Evolutionary conservation across 1,284 basidiomycete species (phyloP).

Genomic region (Sanghuangporus sanghuang): DNA sequence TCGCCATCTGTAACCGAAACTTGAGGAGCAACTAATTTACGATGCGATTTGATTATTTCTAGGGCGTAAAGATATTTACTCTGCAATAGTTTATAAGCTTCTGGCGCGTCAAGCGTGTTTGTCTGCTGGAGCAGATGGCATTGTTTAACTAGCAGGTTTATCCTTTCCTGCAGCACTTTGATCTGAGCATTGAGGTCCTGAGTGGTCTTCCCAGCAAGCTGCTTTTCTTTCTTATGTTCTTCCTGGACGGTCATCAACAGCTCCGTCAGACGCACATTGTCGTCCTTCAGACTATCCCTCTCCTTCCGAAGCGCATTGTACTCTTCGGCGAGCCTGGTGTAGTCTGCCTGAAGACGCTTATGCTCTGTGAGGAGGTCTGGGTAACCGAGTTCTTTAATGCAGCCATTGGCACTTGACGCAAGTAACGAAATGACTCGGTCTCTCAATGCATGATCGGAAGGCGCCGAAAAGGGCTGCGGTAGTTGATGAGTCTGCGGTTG

Average conservation of each 20-base stretch:
- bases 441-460: not conserved
- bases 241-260: not conserved
- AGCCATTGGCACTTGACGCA: slow-evolving; percentile 9
- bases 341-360: not conserved
- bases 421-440: slow-evolving; percentile 3
- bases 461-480: not conserved
- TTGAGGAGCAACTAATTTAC: not conserved
- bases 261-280: not conserved
- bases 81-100: slow-evolving; percentile 1
- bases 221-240: not conserved
- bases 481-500: not conserved
- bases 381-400: slow-evolving; percentile 9
- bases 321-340: not conserved
- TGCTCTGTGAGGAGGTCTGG: not conserved
- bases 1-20: not conserved
- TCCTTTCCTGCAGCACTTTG: not conserved
- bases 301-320: not conserved
- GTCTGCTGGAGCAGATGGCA: not conserved
- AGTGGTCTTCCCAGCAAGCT: not conserved
- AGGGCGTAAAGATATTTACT: slow-evolving; percentile 4
- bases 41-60: not conserved
- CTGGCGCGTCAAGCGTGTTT: not conserved
- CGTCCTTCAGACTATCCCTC: not conserved
- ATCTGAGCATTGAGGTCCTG: not conserved
- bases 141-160: not conserved